Evolutionary conservation across 768 basidiomycete species (phyloP).

Genomic region (Dendrothele bispora): DNA sequence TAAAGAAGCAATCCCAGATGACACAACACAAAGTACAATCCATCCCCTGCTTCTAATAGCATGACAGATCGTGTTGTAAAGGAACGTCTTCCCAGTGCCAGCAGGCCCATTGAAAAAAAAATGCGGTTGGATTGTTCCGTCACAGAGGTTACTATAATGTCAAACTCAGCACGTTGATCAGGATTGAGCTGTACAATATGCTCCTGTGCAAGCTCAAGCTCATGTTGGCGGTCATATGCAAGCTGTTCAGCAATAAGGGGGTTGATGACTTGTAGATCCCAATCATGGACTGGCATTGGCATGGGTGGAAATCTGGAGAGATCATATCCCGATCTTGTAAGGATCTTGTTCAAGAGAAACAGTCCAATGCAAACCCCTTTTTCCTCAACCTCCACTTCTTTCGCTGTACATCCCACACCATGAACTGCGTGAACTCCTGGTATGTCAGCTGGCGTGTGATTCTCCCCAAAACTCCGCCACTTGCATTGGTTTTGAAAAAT

Average conservation of each 20-base stretch:
- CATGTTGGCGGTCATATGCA: no score
- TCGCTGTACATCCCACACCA: constrained; percentile 15
- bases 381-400: neutral
- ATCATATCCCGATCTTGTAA: constrained; percentile 39
- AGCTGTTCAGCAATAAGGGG: constrained; percentile 18
- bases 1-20: constrained; percentile 48
- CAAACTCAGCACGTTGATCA: constrained; percentile 29
- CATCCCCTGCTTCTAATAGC: constrained; percentile 19
- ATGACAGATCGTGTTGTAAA: constrained; percentile 35
- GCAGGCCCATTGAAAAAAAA: constrained; percentile 44
- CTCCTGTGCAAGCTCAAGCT: constrained; percentile 5
- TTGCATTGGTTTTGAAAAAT: constrained; percentile 22
- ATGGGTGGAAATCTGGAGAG: constrained; percentile 19
- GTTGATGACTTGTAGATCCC: constrained; percentile 16
- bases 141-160: constrained; percentile 28
- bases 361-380: constrained; percentile 22
- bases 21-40: no score
- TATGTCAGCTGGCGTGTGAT: constrained; percentile 17
- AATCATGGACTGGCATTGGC: constrained; percentile 14
- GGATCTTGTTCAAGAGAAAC: constrained; percentile 39
- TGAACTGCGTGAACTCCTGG: constrained; percentile 22
- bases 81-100: constrained; percentile 48
- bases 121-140: constrained; percentile 9
- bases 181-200: constrained; percentile 24
- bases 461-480: constrained; percentile 2